Percentiles rank a stretch among this genome's conserved stretches.
Evolutionary conservation across 352 stramenopile species (phyloP).

Genomic region (Heterotrichella gracilis): DNA sequence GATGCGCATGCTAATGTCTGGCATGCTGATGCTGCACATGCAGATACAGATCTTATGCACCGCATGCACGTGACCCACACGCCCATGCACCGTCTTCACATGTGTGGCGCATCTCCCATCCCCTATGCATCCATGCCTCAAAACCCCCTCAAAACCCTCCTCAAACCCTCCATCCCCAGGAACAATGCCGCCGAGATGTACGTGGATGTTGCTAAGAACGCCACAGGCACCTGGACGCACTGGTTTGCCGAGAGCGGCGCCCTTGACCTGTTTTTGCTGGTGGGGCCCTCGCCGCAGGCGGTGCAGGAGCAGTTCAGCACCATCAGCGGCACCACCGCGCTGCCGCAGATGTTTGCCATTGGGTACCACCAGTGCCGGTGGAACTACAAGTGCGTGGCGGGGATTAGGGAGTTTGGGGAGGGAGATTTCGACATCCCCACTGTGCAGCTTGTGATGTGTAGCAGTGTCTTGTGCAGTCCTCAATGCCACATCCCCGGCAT

Average conservation of each 20-base stretch:
- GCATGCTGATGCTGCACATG: too few relatives aligned
- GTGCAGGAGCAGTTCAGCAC: slow-evolving; percentile 58
- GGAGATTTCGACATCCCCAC: too few relatives aligned
- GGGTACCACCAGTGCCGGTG: slow-evolving; percentile 95
- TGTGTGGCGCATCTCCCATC: too few relatives aligned
- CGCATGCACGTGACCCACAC: too few relatives aligned
- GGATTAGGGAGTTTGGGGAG: slow-evolving; percentile 38
- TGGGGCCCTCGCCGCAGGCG: slow-evolving; percentile 36
- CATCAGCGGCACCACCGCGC: slow-evolving; percentile 49
- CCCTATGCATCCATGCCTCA: too few relatives aligned
- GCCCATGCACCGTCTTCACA: too few relatives aligned
- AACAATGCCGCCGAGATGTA: slow-evolving; percentile 96
- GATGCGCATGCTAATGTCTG: too few relatives aligned
- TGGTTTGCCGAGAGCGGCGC: slow-evolving; percentile 54
- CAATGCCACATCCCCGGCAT: too few relatives aligned
- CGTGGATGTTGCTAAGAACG: slow-evolving; percentile 53
- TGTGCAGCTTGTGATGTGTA: too few relatives aligned
- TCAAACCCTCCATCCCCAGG: slow-evolving; percentile 92
- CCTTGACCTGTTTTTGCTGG: slow-evolving; percentile 75
- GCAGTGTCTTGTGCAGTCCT: too few relatives aligned
- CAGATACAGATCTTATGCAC: too few relatives aligned
- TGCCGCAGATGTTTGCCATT: slow-evolving; percentile 76
- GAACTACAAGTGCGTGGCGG: slow-evolving; percentile 94
- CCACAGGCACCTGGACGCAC: slow-evolving; percentile 28
- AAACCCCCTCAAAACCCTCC: too few relatives aligned